Evolutionary conservation across 495 filamentous ascomycete genomes (phyloP).

Genomic region (Penicillium steckii): DNA sequence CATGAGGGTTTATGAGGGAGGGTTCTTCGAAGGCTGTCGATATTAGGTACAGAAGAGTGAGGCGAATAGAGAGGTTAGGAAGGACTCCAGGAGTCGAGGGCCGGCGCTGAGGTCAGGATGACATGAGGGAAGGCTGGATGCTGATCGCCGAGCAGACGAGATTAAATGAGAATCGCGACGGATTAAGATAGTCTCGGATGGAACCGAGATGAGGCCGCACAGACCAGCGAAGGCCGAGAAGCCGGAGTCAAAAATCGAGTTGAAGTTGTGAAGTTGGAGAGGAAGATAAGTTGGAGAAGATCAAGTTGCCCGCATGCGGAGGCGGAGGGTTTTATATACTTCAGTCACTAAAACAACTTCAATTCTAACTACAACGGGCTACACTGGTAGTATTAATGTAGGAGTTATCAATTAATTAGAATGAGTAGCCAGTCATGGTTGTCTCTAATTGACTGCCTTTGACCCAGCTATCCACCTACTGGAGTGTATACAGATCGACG

Average conservation of each 20-base stretch:
- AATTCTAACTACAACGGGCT: no score
- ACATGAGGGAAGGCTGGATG: conserved; percentile 7
- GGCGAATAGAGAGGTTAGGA: not conserved
- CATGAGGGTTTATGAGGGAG: conserved; percentile 50
- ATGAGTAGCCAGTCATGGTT: no score
- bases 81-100: conserved; percentile 2
- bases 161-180: conserved; percentile 9
- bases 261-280: not conserved
- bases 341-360: no score
- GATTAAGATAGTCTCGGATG: conserved; percentile 10
- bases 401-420: no score
- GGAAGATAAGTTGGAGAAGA: not conserved
- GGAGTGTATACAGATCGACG: not conserved
- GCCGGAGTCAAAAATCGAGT: no score
- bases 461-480: no score
- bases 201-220: conserved; percentile 3
- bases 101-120: conserved; percentile 18
- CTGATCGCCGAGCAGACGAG: not conserved
- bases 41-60: not conserved
- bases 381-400: no score
- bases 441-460: no score
- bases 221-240: conserved; percentile 1
- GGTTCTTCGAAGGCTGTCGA: not conserved
- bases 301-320: conserved; percentile 2
- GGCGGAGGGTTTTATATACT: no score